Evolutionary conservation across 78 protist species (phyloP).

Genomic region (Acrasis kona): DNA sequence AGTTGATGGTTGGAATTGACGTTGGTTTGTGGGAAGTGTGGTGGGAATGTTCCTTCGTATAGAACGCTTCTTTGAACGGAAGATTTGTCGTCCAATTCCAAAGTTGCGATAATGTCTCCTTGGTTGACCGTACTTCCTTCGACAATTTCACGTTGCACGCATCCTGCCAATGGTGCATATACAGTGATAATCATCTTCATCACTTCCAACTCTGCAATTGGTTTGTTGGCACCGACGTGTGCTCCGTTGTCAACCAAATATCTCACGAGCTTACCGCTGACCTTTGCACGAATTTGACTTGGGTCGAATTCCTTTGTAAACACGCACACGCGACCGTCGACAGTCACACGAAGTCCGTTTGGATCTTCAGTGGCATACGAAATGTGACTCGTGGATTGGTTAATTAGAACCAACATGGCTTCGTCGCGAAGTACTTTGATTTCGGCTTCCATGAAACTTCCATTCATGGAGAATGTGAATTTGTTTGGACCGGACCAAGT

Average conservation of each 20-base stretch:
- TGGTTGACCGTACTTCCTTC: conserved; percentile 68
- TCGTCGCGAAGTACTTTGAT: conserved; percentile 56
- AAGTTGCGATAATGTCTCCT: conserved; percentile 78
- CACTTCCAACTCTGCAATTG: conserved; percentile 84
- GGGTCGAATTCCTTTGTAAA: conserved; percentile 85
- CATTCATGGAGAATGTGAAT: conserved; percentile 29
- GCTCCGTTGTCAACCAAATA: conserved; percentile 70
- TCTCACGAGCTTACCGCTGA: conserved; percentile 86
- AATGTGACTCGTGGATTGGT: conserved; percentile 36
- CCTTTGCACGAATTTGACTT: conserved; percentile 51
- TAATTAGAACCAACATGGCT: conserved; percentile 52
- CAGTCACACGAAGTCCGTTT: conserved; percentile 49
- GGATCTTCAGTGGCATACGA: conserved; percentile 51
- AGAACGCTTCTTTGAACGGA: conserved; percentile 13
- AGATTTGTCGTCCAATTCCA: conserved; percentile 64
- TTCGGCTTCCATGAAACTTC: conserved; percentile 15
- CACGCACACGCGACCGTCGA: conserved; percentile 61
- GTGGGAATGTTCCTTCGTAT: conserved; percentile 3
- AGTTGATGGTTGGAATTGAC: not conserved
- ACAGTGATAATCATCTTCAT: conserved; percentile 93
- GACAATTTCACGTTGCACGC: conserved; percentile 18
- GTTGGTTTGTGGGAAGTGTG: not conserved
- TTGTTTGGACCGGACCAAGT: conserved; percentile 10
- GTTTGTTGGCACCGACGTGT: conserved; percentile 51
- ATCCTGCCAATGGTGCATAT: conserved; percentile 55